phyloP scores from a whole-genome alignment of 83 land plant species.

The Thuja plicata region DNA sequence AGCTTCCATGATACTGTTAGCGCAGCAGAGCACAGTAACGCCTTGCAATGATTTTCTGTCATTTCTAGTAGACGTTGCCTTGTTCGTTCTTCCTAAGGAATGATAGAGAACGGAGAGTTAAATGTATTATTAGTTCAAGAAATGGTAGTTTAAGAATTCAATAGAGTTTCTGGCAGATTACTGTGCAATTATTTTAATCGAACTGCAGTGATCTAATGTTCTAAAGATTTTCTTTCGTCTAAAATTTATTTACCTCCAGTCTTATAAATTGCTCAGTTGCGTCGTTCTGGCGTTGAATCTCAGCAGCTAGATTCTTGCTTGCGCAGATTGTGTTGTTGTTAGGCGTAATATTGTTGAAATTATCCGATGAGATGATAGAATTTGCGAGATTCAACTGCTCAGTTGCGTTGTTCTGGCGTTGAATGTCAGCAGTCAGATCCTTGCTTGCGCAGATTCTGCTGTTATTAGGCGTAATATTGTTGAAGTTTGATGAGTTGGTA shows the following conservation, averaged over 20 bases:
- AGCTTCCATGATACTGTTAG: conserved; percentile 44
- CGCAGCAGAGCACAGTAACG: conserved; percentile 40
- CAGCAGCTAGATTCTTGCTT: conserved; percentile 39
- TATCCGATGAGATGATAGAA: conserved; percentile 15
- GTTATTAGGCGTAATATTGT: not conserved
- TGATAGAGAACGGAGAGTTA: no score
- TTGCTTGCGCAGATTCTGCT: conserved; percentile 18
- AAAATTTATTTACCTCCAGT: conserved; percentile 34
- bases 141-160: no score
- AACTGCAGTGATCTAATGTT: no score
- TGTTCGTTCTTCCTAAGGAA: conserved; percentile 42
- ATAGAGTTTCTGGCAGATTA: no score
- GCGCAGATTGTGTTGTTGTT: not conserved
- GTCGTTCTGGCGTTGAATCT: conserved; percentile 49
- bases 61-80: conserved; percentile 42
- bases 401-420: conserved; percentile 49
- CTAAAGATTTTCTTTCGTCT: no score
- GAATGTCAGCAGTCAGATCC: conserved; percentile 44
- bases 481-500: conserved; percentile 9
- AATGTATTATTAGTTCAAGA: no score
- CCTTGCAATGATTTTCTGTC: conserved; percentile 42
- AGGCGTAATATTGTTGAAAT: conserved; percentile 6
- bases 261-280: conserved; percentile 58
- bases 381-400: conserved; percentile 30
- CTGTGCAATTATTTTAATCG: no score